Conservation (phyloP, 2,329 filamentous ascomycete genomes). For the Sclerotinia borealis region DNA sequence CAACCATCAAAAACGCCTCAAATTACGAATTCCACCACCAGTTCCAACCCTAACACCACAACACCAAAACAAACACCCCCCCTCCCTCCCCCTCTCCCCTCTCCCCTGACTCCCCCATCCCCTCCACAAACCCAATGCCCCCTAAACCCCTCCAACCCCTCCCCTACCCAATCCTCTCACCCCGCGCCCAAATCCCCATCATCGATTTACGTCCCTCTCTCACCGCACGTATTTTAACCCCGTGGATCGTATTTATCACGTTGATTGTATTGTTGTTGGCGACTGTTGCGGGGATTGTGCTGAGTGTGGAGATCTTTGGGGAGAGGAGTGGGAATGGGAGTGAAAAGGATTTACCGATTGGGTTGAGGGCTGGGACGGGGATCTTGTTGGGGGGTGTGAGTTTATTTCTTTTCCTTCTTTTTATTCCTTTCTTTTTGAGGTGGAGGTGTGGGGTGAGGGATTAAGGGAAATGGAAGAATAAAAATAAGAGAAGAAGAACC, state of each 20-base stretch:
- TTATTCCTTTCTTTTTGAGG: not conserved
- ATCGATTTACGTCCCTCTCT: not conserved
- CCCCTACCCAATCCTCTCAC: not conserved
- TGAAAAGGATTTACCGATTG: no score
- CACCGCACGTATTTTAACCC: slow-evolving; percentile 18
- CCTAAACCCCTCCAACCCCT: no score
- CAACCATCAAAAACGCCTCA: no score
- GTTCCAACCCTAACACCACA: no score
- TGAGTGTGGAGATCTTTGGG: slow-evolving; percentile 14
- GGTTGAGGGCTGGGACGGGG: not conserved
- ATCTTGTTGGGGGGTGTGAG: slow-evolving; percentile 23
- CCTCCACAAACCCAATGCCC: no score
- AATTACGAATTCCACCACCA: no score
- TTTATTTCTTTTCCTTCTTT: not conserved
- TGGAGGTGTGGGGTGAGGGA: not conserved
- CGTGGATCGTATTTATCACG: slow-evolving; percentile 18
- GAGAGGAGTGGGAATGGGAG: not conserved
- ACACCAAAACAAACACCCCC: no score
- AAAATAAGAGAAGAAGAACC: not conserved
- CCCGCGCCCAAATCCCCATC: slow-evolving; percentile 1
- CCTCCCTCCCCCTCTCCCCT: no score
- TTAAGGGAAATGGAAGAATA: no score
- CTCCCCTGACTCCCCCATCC: no score
- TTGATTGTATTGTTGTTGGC: slow-evolving; percentile 14
- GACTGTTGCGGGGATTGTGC: slow-evolving; percentile 13